Base-by-base conservation (phyloP, 1,284 basidiomycete genomes). In the Leccinum fuscescens region DNA sequence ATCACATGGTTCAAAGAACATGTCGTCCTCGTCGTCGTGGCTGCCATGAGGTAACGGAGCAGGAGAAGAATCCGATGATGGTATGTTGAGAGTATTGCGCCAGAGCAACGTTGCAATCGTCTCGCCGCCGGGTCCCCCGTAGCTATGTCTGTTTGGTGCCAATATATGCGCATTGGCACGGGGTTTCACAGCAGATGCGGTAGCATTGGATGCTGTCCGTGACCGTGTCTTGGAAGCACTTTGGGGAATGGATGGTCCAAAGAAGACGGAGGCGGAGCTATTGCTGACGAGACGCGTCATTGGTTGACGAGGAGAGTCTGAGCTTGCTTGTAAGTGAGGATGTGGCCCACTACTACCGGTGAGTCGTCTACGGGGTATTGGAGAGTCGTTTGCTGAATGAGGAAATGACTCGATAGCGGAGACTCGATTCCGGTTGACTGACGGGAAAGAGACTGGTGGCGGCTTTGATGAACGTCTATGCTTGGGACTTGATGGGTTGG, bases 221-320 rank as follows among this genome's bases (percentile, higher is more conserved):
- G 67, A 54, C 48, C 65, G 72, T 0, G 60, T 37, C 57, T 66
- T 68, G 42, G 48, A 53, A 15, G 54, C 15, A 2, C 72, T 64
- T 55, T 74, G 69, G 39, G 80, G 76, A 60, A 90, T 88, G 31
- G 82, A 66, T 6, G 89, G 88, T 1, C 88, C 88, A 65, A 91
- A 91, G 72, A 92, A 91, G 6, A 89, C 71, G 0, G 88, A 87
- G 4, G 86, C 88, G 2, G 87, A 86, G 53, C 78, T 78, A 55
- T 76, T 84, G 59, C 78, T 80, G 54, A 78, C 66, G 1, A 80
- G 71, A 17, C 81, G 76, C 27, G 71, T 69, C 56, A 75, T 64
- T 3, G 73, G 62, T 27, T 53, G 55, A n/a, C 69, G 68, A 44
- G 79, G 60, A 68, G 71, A 56, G 22, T 71, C 51, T 3, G 69